Base-by-base conservation (phyloP, 495 filamentous ascomycete species). In the Penicillium verhagenii region DNA sequence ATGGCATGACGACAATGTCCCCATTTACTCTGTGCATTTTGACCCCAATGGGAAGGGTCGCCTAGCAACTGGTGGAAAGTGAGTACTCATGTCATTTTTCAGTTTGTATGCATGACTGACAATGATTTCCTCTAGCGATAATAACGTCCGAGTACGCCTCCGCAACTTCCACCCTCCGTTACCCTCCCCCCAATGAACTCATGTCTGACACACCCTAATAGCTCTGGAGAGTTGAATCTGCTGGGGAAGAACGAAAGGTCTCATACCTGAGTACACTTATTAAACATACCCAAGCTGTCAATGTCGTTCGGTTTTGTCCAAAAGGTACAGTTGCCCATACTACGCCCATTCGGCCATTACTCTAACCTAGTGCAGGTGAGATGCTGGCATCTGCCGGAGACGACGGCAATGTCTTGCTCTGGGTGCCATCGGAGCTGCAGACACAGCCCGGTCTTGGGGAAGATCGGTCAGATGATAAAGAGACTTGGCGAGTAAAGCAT, bases 271-370 rank as follows among this genome's bases (percentile, higher is more conserved):
- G 91, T 39, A 97, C 92, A 0, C 78, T 97, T 53, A 73, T 86
- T 24, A 96, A 95, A 70, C 94, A 99, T 70, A 93, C 91, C 20
- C 95, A 97, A 72, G 91, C 94, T 25, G 95, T 99, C 59, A 99
- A 99, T 81, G 94, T 97, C 38, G 95, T 99, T 18, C 82, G 94
- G 60, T 99, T 92, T 79, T 88, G 90, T 64, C 94, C 94, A 13
- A 88, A 89, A 79, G 94, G 91, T 94, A 74, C 42, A 48, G 26
- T 19, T 24, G 16, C 26, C 33, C 50, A 6, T n/a, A 29, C 16
- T 26, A 53, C 16, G 43, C 24, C 46, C 29, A n/a, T n/a, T 42
- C 18, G 48, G 59, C 44, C 13, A 33, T 51, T 56, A n/a, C 59
- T 59, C 69, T 73, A 47, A 73, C 59, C 51, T 37, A 45, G 25